Evolutionary conservation across 2,329 filamentous ascomycete species (phyloP).

Genomic region (Orbilia javanica): DNA sequence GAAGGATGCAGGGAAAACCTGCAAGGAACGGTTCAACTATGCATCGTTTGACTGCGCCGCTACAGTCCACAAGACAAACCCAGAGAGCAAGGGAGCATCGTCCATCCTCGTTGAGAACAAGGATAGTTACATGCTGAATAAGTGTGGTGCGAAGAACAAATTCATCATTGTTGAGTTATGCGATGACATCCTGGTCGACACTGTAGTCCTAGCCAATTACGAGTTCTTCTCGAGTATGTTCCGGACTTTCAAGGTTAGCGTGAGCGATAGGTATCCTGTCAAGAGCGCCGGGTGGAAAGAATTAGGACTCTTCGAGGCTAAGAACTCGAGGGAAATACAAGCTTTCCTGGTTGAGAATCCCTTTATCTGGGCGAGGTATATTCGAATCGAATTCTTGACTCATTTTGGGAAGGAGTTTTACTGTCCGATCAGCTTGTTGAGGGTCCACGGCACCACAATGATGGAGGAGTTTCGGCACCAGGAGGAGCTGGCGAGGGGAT

Average conservation of each 20-base stretch:
- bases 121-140: slow-evolving; percentile 97
- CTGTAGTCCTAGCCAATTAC: slow-evolving; percentile 96
- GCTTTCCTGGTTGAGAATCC: slow-evolving; percentile 94
- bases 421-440: slow-evolving; percentile 88
- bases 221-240: slow-evolving; percentile 99
- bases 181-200: slow-evolving; percentile 88
- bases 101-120: slow-evolving; percentile 95
- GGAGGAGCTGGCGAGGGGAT: slow-evolving; percentile 74
- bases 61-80: slow-evolving; percentile 89
- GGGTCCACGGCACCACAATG: slow-evolving; percentile 92
- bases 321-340: slow-evolving; percentile 93
- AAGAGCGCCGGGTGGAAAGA: slow-evolving; percentile 93
- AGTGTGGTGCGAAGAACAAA: slow-evolving; percentile 87
- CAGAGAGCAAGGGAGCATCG: slow-evolving; percentile 86
- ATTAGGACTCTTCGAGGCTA: slow-evolving; percentile 87
- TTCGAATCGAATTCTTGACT: slow-evolving; percentile 89
- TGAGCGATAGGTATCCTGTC: slow-evolving; percentile 93
- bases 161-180: slow-evolving; percentile 95
- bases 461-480: slow-evolving; percentile 95
- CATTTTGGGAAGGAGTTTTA: slow-evolving; percentile 98
- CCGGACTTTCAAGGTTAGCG: slow-evolving; percentile 87
- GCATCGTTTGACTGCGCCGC: slow-evolving; percentile 97
- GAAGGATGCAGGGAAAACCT: slow-evolving; percentile 95
- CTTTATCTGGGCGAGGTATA: slow-evolving; percentile 93
- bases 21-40: slow-evolving; percentile 97